Conservation (phyloP, 371 early-diverging fungal genomes). For the Rhizopus microsporus region DNA sequence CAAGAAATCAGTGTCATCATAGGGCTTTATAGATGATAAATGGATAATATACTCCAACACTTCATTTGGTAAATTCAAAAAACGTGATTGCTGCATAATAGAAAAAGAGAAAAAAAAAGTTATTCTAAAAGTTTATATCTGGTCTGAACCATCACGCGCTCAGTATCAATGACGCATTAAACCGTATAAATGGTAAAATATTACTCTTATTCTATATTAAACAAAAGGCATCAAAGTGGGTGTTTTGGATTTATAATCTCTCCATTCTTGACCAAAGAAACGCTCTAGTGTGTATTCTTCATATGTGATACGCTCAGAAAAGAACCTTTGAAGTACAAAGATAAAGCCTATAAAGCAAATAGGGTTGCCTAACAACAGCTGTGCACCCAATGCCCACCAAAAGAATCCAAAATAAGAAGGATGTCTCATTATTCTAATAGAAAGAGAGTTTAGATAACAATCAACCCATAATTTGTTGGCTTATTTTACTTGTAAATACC, state of each 20-base stretch:
- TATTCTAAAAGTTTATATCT: not conserved
- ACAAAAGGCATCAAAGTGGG: constrained; percentile 49
- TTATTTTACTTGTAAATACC: constrained; percentile 73
- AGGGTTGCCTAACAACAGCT: constrained; percentile 74
- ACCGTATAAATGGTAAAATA: not conserved
- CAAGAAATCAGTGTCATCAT: constrained; percentile 26
- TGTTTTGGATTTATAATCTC: constrained; percentile 39
- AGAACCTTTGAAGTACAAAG: constrained; percentile 67
- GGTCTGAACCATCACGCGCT: not conserved
- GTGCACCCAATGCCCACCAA: constrained; percentile 80
- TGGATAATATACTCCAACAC: constrained; percentile 36
- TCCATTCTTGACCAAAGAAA: constrained; percentile 81
- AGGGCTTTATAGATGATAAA: constrained; percentile 17
- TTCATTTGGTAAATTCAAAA: constrained; percentile 42
- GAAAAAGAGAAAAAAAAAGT: constrained; percentile 4
- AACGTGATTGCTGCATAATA: not conserved
- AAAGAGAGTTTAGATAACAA: not conserved
- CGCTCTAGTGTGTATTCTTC: constrained; percentile 73
- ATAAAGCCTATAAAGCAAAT: constrained; percentile 66
- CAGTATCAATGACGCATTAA: not conserved
- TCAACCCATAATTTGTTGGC: not conserved
- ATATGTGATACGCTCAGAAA: constrained; percentile 70
- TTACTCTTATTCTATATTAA: constrained; percentile 20
- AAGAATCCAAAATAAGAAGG: constrained; percentile 92
- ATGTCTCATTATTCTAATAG: constrained; percentile 69